Conservation (phyloP, 768 basidiomycete species). For the Solioccasus polychromus region DNA sequence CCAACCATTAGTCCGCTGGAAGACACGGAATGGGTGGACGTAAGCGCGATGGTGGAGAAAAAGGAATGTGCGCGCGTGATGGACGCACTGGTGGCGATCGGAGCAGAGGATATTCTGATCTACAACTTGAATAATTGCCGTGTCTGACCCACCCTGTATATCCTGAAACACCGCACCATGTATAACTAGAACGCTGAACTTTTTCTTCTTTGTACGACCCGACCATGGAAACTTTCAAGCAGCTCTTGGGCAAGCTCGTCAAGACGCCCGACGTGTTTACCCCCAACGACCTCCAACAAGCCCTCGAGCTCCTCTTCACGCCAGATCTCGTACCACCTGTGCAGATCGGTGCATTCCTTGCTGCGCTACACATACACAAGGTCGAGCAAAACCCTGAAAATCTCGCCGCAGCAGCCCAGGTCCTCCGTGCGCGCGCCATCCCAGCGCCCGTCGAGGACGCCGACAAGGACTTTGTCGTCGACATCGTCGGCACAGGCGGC, state of each 20-base stretch:
- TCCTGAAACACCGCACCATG: no score
- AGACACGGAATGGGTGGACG: conserved; percentile 82
- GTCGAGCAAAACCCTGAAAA: conserved; percentile 74
- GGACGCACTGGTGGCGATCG: conserved; percentile 79
- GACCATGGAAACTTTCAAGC: conserved; percentile 76
- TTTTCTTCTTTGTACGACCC: no score
- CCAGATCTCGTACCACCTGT: conserved; percentile 60
- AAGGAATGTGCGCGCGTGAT: conserved; percentile 75
- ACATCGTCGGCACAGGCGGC: conserved; percentile 52
- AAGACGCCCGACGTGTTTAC: conserved; percentile 82
- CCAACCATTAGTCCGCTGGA: conserved; percentile 88
- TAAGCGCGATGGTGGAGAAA: conserved; percentile 91
- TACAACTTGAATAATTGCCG: conserved; percentile 93
- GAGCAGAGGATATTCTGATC: conserved; percentile 89
- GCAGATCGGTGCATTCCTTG: conserved; percentile 88
- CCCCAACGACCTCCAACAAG: conserved; percentile 64
- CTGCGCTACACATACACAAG: conserved; percentile 77
- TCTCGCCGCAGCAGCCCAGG: conserved; percentile 74
- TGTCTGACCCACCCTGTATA: no score
- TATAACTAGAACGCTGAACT: no score
- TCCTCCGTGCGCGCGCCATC: conserved; percentile 68
- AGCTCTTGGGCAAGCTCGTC: conserved; percentile 72
- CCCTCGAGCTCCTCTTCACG: conserved; percentile 73
- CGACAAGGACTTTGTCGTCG: conserved; percentile 68
- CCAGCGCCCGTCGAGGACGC: conserved; percentile 55